Evolutionary conservation across 495 filamentous ascomycete genomes (phyloP), one percentile per base, ranked within the genome.

Genomic region (Xylaria intraflava): DNA sequence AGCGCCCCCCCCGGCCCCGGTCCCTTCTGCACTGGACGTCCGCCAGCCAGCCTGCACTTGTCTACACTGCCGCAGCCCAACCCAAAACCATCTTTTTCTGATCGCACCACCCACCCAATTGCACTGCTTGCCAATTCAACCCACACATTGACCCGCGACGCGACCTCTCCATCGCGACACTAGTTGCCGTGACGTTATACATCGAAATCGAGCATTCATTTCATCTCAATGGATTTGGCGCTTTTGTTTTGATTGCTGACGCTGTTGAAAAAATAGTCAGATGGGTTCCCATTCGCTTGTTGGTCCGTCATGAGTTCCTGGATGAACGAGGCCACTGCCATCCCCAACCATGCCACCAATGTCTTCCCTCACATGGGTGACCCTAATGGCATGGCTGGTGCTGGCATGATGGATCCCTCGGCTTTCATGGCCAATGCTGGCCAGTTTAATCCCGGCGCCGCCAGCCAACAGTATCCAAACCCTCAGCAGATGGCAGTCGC

Each of bases 291-390:
- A 48, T 58, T 58, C 54, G 65, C 60, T 55, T 58, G 35, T 58
- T 48, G 51, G 64, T 55, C 65, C 62, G 81, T 81, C 77, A 90
- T 89, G 86, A 90, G 85, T 78, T 81, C 82, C 73, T 89, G 86
- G 86, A 84, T 86, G 75, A 84, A 84, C 76, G 85, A 90, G 74
- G 79, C 78, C 79, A 79, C 84, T 73, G 74, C 77, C 65, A 74
- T 79, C 71, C 82, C 81, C 63, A 86, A 81, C 72, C 82, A 85
- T 78, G 85, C 88, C 76, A 85, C 83, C 81, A 86, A 84, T 72
- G 83, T 79, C 71, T 90, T 88, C 69, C 79, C 83, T 63, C 78
- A 78, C 62, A 73, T 81, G 68, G 72, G 67, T 59, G 78, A 81
- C 56, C 75, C 76, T 30, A 73, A 76, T 53, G 65, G 62, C 56